Conservation (phyloP, 1,284 basidiomycete genomes). For the Ustilago nuda region DNA sequence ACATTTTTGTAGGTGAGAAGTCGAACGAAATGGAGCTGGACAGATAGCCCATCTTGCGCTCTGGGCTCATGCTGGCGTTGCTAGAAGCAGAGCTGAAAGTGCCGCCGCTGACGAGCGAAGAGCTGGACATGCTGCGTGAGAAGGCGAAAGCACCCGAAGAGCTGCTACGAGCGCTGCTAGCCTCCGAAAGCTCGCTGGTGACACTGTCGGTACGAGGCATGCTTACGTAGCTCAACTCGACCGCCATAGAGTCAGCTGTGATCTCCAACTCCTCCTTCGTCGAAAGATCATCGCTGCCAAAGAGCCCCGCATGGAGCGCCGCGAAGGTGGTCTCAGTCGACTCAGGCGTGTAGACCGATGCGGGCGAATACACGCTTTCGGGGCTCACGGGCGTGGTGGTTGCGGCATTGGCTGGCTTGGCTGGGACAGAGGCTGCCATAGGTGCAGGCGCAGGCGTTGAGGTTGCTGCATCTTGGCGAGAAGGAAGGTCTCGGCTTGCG, state of each 20-base stretch:
- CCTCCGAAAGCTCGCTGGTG: slow-evolving; percentile 42
- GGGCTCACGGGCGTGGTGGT: slow-evolving; percentile 26
- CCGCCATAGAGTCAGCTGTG: slow-evolving; percentile 28
- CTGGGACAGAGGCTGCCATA: background rate
- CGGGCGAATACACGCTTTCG: slow-evolving; percentile 51
- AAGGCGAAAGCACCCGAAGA: slow-evolving; percentile 50
- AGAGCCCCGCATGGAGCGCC: slow-evolving; percentile 28
- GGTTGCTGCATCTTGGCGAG: slow-evolving; percentile 27
- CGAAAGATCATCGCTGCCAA: slow-evolving; percentile 11
- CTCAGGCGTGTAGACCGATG: slow-evolving; percentile 41
- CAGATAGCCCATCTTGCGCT: slow-evolving; percentile 33
- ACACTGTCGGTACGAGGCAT: slow-evolving; percentile 43
- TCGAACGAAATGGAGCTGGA: slow-evolving; percentile 30
- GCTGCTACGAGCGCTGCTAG: slow-evolving; percentile 46
- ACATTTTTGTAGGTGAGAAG: slow-evolving; percentile 40
- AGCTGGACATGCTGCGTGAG: slow-evolving; percentile 49
- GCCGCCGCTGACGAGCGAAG: slow-evolving; percentile 48
- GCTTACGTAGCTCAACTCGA: slow-evolving; percentile 30
- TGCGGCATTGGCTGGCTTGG: slow-evolving; percentile 3
- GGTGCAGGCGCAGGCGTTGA: slow-evolving; percentile 20
- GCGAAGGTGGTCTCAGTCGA: slow-evolving; percentile 20
- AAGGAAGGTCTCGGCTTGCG: slow-evolving; percentile 1
- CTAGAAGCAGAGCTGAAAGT: slow-evolving; percentile 52
- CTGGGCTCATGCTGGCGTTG: slow-evolving; percentile 45
- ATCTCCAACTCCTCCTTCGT: slow-evolving; percentile 34